A percentile compares a stretch with the other conserved stretches of the same genome.
phyloP scores from a whole-genome alignment of 1,139 yeast species.

The Yamadazyma triangularis region DNA sequence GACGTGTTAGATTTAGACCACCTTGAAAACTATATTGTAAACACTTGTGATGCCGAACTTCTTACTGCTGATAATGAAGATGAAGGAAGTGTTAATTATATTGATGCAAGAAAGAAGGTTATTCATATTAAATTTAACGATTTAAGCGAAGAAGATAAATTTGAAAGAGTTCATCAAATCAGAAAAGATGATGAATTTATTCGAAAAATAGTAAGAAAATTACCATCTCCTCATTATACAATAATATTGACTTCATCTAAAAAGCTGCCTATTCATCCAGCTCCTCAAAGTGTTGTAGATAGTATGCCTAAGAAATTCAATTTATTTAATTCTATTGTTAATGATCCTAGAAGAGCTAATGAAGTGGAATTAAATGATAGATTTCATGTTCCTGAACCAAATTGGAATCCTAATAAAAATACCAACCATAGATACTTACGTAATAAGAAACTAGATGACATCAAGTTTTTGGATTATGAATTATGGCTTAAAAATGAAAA shows the following conservation, averaged over 20 bases:
- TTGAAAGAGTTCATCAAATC: slow-evolving; percentile 18
- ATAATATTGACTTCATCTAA: slow-evolving; percentile 41
- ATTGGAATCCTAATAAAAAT: slow-evolving; percentile 26
- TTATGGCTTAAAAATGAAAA: slow-evolving; percentile 39
- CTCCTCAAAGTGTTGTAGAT: slow-evolving; percentile 24
- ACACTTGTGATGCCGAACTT: slow-evolving; percentile 47
- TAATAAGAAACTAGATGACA: slow-evolving; percentile 29
- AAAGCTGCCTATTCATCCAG: slow-evolving; percentile 25
- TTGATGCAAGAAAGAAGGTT: slow-evolving; percentile 58
- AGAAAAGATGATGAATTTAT: slow-evolving; percentile 48
- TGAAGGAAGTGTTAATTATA: slow-evolving; percentile 44
- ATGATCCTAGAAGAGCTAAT: slow-evolving; percentile 38
- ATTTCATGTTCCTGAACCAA: slow-evolving; percentile 30
- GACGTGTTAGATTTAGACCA: slow-evolving; percentile 44
- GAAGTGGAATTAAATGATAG: slow-evolving; percentile 57
- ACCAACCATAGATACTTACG: slow-evolving; percentile 29
- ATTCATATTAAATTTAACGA: slow-evolving; percentile 51
- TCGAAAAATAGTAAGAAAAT: slow-evolving; percentile 48
- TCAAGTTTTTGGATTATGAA: slow-evolving; percentile 35
- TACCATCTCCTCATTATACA: slow-evolving; percentile 66
- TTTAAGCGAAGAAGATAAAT: slow-evolving; percentile 32
- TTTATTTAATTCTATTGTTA: slow-evolving; percentile 44
- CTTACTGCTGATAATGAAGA: slow-evolving; percentile 33
- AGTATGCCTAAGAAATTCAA: slow-evolving; percentile 30
- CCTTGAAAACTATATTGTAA: slow-evolving; percentile 37